These are phyloP conservation scores for Arthrobotrys entomopaga DNA, from an alignment of 2,329 filamentous ascomycete species.

Conservation along the genomic window DNA sequence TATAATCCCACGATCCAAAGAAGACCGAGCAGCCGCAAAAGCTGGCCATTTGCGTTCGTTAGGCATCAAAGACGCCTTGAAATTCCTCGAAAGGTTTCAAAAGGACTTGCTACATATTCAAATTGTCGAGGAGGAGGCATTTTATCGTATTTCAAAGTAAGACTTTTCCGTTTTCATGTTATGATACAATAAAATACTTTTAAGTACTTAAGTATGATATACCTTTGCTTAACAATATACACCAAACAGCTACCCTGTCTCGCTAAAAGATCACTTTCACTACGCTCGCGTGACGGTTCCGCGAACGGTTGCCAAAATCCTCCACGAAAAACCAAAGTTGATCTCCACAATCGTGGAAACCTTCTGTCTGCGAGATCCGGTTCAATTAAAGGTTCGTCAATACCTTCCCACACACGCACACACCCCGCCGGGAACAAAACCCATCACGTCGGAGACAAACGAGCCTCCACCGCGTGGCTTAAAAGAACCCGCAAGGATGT, in stretches of 20 bases:
- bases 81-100: conserved; percentile 66
- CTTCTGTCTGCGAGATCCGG: conserved; percentile 89
- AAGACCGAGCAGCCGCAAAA: conserved; percentile 54
- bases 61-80: conserved; percentile 72
- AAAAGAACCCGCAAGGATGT: conserved; percentile 14
- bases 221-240: too few relatives aligned
- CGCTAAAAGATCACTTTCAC: conserved; percentile 75
- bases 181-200: not conserved
- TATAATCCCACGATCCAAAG: conserved; percentile 72
- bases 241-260: conserved; percentile 70
- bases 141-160: conserved; percentile 73
- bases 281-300: conserved; percentile 78
- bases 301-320: conserved; percentile 79
- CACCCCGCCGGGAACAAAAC: conserved; percentile 11
- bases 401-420: conserved; percentile 30
- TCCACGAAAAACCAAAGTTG: conserved; percentile 78
- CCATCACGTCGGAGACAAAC: conserved; percentile 1
- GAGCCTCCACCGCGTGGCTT: conserved; percentile 41
- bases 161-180: conserved; percentile 6
- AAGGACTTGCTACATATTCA: conserved; percentile 75
- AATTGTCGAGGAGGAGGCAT: conserved; percentile 85
- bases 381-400: conserved; percentile 69
- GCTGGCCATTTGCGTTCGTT: conserved; percentile 64
- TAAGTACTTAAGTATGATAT: too few relatives aligned
- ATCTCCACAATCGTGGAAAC: conserved; percentile 86